Base-by-base conservation (phyloP, 768 basidiomycete species). In the Suillus decipiens region DNA sequence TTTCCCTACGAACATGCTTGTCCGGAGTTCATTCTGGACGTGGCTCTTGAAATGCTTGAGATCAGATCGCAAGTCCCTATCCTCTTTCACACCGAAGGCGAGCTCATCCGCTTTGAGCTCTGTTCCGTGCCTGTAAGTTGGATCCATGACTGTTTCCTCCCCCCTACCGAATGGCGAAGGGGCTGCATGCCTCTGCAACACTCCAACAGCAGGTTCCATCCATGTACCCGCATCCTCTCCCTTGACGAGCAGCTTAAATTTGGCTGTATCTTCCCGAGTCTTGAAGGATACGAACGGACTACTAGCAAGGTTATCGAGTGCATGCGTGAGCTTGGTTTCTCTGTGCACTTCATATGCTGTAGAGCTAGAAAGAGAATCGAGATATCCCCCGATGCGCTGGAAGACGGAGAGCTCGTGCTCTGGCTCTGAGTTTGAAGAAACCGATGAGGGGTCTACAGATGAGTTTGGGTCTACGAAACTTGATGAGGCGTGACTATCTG, bases 81-180 rank as follows among this genome's bases (percentile, higher is more conserved):
- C 3, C 17, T 5, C 17, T 33, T 33, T 17, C 10, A 33, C 19
- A 19, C 17, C 6, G 51, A 53, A 19, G 19, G 17, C 10, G 10
- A 53, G 31, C 10, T 53, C 19, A 12, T 53, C 2, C 10, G 31
- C 31, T 53, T 53, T 19, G 17, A 53, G 31, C 10, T 53, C 51
- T 6, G 51, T 33, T 53, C 51, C 51, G 1, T 33, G 17, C 31
- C 51, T 53, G 51, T 53, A 53, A 53, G 51, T 11, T 31, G 31
- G 51, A 6, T 53, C 51, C 51, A 53, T 19, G 51, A 53, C 51
- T 1, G 31, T 53, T 6, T 53, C 51, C 31, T 19, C 51, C 33
- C 51, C 51, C 51, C 51, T 53, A 31, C 51, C 31, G 31, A 53
- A 53, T 19, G 31, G 51, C 10, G 31, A 53, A 53, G 51, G 51